Conservation (phyloP, 176 grass and related monocot genomes). For the Rhynchospora breviuscula region DNA sequence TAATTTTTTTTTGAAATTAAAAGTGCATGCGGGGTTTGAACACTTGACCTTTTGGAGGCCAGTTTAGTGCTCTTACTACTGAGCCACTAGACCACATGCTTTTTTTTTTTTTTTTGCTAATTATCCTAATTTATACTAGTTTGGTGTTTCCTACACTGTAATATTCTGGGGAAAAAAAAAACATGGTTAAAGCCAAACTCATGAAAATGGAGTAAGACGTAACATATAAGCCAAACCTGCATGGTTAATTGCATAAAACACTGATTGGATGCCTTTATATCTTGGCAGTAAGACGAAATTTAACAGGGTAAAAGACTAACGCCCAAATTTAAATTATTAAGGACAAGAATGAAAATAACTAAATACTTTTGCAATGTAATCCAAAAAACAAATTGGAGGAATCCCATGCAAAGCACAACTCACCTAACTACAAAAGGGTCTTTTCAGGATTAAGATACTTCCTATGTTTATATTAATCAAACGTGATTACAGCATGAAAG, state of each 20-base stretch:
- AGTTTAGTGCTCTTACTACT: too few species aligned
- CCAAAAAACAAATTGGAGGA: slow-evolving; percentile 24
- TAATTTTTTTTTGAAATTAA: too few species aligned
- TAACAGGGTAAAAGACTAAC: background rate
- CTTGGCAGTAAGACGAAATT: too few species aligned
- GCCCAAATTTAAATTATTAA: background rate
- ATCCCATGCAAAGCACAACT: slow-evolving; percentile 16
- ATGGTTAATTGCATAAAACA: too few species aligned
- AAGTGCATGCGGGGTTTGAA: too few species aligned
- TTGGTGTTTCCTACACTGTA: background rate
- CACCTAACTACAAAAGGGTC: slow-evolving; percentile 20
- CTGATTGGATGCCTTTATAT: too few species aligned
- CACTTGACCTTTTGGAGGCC: too few species aligned
- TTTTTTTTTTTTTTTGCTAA: background rate
- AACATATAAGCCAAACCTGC: too few species aligned
- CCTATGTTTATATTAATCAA: slow-evolving; percentile 13
- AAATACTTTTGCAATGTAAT: background rate
- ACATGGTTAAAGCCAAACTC: too few species aligned
- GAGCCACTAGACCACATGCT: too few species aligned
- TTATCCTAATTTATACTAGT: background rate
- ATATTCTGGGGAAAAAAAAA: background rate
- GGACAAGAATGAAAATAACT: background rate
- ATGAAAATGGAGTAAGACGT: too few species aligned
- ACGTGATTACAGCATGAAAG: slow-evolving; percentile 24
- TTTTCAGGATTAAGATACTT: slow-evolving; percentile 22